Evolutionary conservation across 495 filamentous ascomycete species (phyloP).

Genomic region (Penicillium robsamsonii): DNA sequence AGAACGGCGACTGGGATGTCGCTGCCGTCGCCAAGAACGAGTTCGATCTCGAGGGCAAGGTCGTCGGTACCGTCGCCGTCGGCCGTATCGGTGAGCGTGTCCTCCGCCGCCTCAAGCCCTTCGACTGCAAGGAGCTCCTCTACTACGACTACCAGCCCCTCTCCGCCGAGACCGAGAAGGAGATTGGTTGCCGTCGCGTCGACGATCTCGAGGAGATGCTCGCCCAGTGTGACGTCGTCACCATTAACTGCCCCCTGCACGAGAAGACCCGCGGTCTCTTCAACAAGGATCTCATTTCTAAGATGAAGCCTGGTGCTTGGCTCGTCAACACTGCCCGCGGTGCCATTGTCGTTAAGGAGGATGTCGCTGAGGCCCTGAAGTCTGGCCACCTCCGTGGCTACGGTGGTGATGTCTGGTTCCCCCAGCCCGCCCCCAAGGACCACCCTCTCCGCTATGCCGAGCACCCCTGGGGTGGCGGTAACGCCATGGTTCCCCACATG

Average conservation of each 20-base stretch:
- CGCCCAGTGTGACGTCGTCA: constrained; percentile 94
- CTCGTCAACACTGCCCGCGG: constrained; percentile 98
- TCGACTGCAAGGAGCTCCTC: constrained; percentile 99
- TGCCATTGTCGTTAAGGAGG: constrained; percentile 99
- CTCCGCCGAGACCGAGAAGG: constrained; percentile 79
- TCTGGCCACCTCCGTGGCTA: constrained; percentile 93
- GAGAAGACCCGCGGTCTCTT: constrained; percentile 95
- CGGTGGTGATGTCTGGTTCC: constrained; percentile 93
- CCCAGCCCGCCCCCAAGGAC: constrained; percentile 91
- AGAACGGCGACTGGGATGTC: constrained; percentile 88
- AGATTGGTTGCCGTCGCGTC: constrained; percentile 93
- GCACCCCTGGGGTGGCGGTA: constrained; percentile 94
- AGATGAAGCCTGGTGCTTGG: constrained; percentile 99
- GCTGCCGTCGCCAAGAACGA: constrained; percentile 96
- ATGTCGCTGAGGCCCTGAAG: constrained; percentile 92
- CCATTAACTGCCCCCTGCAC: constrained; percentile 98
- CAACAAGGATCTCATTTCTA: constrained; percentile 98
- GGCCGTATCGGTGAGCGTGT: constrained; percentile 99
- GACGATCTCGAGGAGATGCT: constrained; percentile 90
- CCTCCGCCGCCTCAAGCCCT: constrained; percentile 87
- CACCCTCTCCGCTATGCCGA: constrained; percentile 90
- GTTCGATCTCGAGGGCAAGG: constrained; percentile 95
- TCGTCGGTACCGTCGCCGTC: constrained; percentile 95
- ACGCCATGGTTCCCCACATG: constrained; percentile 99
- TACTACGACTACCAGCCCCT: constrained; percentile 99